Conservation (phyloP, 345 rosid genomes). For the Eucalyptus cloeziana region DNA sequence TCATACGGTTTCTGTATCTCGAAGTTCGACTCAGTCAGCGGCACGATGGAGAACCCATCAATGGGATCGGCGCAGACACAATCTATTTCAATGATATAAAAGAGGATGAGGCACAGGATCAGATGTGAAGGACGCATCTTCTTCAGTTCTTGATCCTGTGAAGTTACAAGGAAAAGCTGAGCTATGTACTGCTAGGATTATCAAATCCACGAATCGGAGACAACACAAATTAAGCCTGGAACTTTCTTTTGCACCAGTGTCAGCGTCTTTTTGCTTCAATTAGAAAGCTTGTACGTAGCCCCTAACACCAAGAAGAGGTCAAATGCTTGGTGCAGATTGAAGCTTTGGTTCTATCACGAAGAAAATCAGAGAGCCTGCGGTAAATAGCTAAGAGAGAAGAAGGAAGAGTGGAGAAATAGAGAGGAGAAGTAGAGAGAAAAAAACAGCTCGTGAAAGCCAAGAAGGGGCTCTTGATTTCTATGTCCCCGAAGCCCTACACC, state of each 20-base stretch:
- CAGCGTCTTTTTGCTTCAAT: neutral
- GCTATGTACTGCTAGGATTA: neutral
- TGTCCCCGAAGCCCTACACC: neutral
- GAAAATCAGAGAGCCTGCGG: neutral
- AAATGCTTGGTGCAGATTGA: neutral
- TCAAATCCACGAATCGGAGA: neutral
- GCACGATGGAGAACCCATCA: conserved; percentile 7
- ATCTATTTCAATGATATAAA: neutral
- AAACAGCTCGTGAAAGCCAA: neutral
- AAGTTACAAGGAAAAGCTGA: neutral
- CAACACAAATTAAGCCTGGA: neutral
- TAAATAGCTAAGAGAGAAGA: neutral
- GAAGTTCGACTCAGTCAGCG: conserved; percentile 5
- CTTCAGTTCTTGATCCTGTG: neutral
- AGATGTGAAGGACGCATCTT: neutral
- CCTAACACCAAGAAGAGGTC: neutral
- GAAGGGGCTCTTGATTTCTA: neutral
- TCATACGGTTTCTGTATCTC: conserved; percentile 20
- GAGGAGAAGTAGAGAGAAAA: neutral
- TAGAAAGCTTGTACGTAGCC: neutral
- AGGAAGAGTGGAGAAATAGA: neutral
- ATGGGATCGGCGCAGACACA: conserved; percentile 7
- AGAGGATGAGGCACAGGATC: neutral
- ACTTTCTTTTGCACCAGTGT: neutral
- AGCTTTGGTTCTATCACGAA: neutral